phyloP scores from a whole-genome alignment of 805 yeast species.

The Sugiyamaella valdiviana region DNA sequence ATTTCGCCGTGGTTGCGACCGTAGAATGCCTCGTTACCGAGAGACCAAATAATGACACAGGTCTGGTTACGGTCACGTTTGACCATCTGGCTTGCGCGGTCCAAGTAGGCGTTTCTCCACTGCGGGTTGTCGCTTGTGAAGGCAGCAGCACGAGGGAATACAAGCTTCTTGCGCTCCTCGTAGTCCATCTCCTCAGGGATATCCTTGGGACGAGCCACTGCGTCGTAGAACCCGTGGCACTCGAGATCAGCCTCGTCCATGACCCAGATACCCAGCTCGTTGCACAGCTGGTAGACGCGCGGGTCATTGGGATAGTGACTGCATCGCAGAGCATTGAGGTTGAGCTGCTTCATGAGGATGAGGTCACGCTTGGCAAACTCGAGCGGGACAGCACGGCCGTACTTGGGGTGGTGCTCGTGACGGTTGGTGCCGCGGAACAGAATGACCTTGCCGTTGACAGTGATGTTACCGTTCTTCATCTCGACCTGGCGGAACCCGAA shows the following conservation, averaged over 20 bases:
- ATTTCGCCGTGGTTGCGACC: slow-evolving; percentile 31
- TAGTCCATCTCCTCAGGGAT: slow-evolving; percentile 12
- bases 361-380: slow-evolving; percentile 31
- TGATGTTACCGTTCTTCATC: slow-evolving; percentile 26
- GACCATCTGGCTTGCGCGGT: slow-evolving; percentile 31
- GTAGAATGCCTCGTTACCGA: slow-evolving; percentile 35
- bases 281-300: slow-evolving; percentile 28
- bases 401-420: slow-evolving; percentile 34
- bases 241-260: slow-evolving; percentile 36
- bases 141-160: slow-evolving; percentile 16
- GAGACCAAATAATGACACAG: slow-evolving; percentile 34
- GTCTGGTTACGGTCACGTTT: slow-evolving; percentile 34
- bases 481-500: slow-evolving; percentile 35
- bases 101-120: slow-evolving; percentile 33
- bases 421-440: slow-evolving; percentile 32
- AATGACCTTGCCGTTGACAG: slow-evolving; percentile 30
- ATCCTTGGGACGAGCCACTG: slow-evolving; percentile 13
- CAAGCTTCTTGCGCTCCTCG: slow-evolving; percentile 6
- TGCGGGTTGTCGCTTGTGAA: slow-evolving; percentile 29
- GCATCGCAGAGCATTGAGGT: slow-evolving; percentile 33
- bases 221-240: slow-evolving; percentile 31
- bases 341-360: slow-evolving; percentile 30
- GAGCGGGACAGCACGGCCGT: slow-evolving; percentile 33
- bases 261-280: slow-evolving; percentile 32
- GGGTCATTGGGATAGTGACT: slow-evolving; percentile 36